Evolutionary conservation across 306 rosid species (phyloP), one percentile per base, ranked within the genome.

Genomic region (Acacia melanoxylon): DNA sequence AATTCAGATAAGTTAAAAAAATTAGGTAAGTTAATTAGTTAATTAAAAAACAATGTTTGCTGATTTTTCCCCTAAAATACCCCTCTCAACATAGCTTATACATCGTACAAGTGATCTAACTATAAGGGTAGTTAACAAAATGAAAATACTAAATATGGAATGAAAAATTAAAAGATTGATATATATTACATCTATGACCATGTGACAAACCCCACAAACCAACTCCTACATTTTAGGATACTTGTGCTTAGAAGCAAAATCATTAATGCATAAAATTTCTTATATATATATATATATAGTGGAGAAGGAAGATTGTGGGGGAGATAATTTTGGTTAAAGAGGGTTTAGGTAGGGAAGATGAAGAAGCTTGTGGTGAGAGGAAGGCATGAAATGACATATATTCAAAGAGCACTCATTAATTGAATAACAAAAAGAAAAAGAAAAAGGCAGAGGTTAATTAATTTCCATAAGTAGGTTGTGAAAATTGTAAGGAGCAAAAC

Each of bases 361-460:
- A 54, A 54, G 62, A 54, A 54, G 62, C 25, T 54, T 54, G 25
- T 58, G 63, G 29, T n/a, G 29, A 58, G 63, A 58, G 42, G 75
- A 54, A 83, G 65, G 48, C 85, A 20, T 76, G 83, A 80, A 67
- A 41, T 67, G 77, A 89, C 65, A 58, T n/a, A 10, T 33, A 74
- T 84, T 87, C 87, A 80, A 84, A 87, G 70, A 83, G 29, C 74
- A 84, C 84, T 84, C 88, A 86, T 86, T 76, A 67, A 17, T 22
- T 22, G 6, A 4, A 49, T 44, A 44, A 44, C 13, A 3, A 42
- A 42, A 49, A 4, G 8, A 20, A 20, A 56, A 20, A 8, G 1
- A 56, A 56, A 56, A 77, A 27, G 10, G n/a, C 76, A 62, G 78
- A 78, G 67, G 67, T 56, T 67, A 58, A 58, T 58, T 58, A 29